Percentiles rank a stretch among this genome's conserved stretches.
phyloP scores from a whole-genome alignment of 2,329 filamentous ascomycete species.

The Fusarium solani-melongenae region DNA sequence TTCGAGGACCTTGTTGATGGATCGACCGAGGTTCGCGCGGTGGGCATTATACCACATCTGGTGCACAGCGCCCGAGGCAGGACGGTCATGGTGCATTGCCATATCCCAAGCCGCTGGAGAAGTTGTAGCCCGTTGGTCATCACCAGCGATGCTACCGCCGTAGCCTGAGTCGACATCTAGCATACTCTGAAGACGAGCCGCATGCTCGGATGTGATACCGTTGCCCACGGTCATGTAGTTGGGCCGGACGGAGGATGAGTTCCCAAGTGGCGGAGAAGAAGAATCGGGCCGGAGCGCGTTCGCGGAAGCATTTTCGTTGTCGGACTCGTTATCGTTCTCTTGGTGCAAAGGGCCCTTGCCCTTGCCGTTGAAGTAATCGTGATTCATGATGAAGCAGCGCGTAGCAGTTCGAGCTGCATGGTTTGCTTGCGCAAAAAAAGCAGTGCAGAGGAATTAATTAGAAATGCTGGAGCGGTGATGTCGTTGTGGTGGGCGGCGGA shows the following conservation, averaged over 20 bases:
- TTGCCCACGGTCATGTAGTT: slow-evolving; percentile 90
- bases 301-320: slow-evolving; percentile 36
- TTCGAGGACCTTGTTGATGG: slow-evolving; percentile 88
- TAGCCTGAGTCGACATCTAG: slow-evolving; percentile 93
- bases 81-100: slow-evolving; percentile 54
- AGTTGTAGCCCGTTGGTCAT: slow-evolving; percentile 62
- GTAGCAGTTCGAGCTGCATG: slow-evolving; percentile 49
- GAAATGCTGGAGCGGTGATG: slow-evolving; percentile 33
- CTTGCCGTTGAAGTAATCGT: slow-evolving; percentile 67
- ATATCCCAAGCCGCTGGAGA: slow-evolving; percentile 59
- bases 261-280: slow-evolving; percentile 39
- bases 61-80: slow-evolving; percentile 84
- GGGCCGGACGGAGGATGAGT: slow-evolving; percentile 54
- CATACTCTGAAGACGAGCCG: slow-evolving; percentile 81
- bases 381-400: slow-evolving; percentile 63
- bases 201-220: slow-evolving; percentile 84
- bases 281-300: slow-evolving; percentile 41
- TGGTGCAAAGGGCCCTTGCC: slow-evolving; percentile 58
- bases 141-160: slow-evolving; percentile 80
- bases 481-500: slow-evolving; percentile 34
- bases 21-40: slow-evolving; percentile 84
- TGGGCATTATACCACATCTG: slow-evolving; percentile 97
- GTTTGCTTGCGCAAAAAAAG: slow-evolving; percentile 28
- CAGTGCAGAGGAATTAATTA: slow-evolving; percentile 17
- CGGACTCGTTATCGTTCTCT: slow-evolving; percentile 41